Evolutionary conservation across 352 stramenopile genomes (phyloP).

Genomic region (Phytophthora boehmeriae): DNA sequence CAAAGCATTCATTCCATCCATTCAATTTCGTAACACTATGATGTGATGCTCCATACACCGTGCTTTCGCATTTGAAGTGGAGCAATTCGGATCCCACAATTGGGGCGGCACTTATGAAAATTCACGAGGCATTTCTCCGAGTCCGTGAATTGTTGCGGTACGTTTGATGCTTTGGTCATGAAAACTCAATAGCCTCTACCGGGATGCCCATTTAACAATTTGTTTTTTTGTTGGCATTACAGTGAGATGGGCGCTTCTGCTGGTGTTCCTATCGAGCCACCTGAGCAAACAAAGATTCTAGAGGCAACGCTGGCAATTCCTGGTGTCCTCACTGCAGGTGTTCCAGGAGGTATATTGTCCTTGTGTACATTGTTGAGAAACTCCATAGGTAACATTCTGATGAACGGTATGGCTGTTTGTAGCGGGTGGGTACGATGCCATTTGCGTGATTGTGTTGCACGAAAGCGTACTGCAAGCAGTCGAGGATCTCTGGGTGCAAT

Average conservation of each 20-base stretch:
- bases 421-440: conserved; percentile 96
- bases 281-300: conserved; percentile 90
- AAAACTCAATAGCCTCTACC: background rate
- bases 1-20: background rate
- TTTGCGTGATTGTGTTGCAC: conserved; percentile 92
- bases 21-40: background rate
- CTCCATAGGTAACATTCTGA: background rate
- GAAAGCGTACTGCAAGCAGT: conserved; percentile 54
- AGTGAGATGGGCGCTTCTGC: conserved; percentile 91
- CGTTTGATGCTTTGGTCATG: conserved; percentile 1
- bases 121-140: conserved; percentile 78
- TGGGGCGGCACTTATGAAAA: conserved; percentile 48
- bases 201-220: background rate
- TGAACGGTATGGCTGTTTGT: conserved; percentile 2
- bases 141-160: conserved; percentile 86
- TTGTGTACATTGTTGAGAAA: background rate
- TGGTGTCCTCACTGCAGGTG: conserved; percentile 93
- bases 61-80: conserved; percentile 48
- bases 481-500: conserved; percentile 78
- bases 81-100: conserved; percentile 30
- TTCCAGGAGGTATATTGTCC: conserved; percentile 83
- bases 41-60: background rate
- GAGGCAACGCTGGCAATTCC: conserved; percentile 93
- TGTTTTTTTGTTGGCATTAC: background rate
- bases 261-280: conserved; percentile 93